phyloP scores from a whole-genome alignment of 2,329 filamentous ascomycete species.

The Amauroascus verrucosus region DNA sequence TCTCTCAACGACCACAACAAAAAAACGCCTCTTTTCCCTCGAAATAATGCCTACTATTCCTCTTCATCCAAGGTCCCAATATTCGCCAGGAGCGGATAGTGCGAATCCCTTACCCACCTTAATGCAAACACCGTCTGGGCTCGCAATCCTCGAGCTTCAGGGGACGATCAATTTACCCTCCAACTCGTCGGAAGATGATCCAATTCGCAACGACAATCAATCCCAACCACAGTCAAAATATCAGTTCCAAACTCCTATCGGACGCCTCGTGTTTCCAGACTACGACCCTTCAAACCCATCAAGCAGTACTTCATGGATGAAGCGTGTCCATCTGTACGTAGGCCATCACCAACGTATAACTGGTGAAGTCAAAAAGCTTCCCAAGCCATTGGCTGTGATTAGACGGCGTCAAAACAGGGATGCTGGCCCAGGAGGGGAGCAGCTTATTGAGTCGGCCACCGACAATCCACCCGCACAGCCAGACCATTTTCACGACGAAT shows the following conservation, averaged over 20 bases:
- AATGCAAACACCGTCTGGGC: constrained; percentile 76
- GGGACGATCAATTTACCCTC: constrained; percentile 70
- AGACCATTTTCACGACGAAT: constrained; percentile 30
- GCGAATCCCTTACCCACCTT: constrained; percentile 62
- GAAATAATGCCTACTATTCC: constrained; percentile 34
- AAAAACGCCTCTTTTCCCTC: neutral
- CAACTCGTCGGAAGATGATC: constrained; percentile 23
- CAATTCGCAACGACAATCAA: constrained; percentile 10
- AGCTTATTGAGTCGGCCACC: constrained; percentile 12
- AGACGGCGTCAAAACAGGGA: constrained; percentile 40
- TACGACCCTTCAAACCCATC: constrained; percentile 46
- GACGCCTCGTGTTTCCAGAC: constrained; percentile 67
- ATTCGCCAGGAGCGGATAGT: neutral
- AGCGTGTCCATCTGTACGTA: constrained; percentile 75
- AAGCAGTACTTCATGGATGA: constrained; percentile 66
- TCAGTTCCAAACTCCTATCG: constrained; percentile 47
- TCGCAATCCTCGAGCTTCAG: constrained; percentile 86
- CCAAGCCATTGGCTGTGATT: constrained; percentile 68
- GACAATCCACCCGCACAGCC: constrained; percentile 23
- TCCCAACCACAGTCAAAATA: constrained; percentile 13
- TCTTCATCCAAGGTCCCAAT: constrained; percentile 26
- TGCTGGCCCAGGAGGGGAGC: neutral
- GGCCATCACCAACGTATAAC: constrained; percentile 80
- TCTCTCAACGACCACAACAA: neutral
- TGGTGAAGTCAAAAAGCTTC: constrained; percentile 81